These are phyloP conservation scores for Cryptococcus jaspeensis DNA, from an alignment of 1,284 basidiomycete genomes.

Conservation along the genomic window DNA sequence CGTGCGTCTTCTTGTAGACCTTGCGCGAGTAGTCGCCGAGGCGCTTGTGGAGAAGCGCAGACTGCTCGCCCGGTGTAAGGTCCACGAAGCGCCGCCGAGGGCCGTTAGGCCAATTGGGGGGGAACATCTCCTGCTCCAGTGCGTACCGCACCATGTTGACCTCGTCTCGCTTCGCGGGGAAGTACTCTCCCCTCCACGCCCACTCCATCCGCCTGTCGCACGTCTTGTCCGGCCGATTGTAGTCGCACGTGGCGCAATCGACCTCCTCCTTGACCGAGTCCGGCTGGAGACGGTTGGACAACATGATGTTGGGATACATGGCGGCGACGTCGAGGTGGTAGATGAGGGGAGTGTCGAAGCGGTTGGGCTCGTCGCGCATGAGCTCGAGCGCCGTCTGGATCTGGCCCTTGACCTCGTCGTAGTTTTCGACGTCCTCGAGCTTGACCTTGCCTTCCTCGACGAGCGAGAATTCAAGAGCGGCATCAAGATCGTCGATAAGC, in stretches of 20 bases:
- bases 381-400: slow-evolving; percentile 78
- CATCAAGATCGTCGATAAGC: slow-evolving; percentile 93
- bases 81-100: slow-evolving; percentile 81
- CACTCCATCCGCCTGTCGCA: slow-evolving; percentile 94
- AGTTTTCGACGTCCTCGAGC: slow-evolving; percentile 88
- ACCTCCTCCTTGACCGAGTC: slow-evolving; percentile 98
- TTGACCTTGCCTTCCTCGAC: slow-evolving; percentile 79
- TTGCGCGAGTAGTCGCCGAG: slow-evolving; percentile 98
- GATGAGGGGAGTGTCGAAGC: slow-evolving; percentile 89
- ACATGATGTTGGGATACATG: slow-evolving; percentile 99
- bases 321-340: slow-evolving; percentile 99
- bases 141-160: slow-evolving; percentile 99
- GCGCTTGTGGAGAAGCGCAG: slow-evolving; percentile 90
- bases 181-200: slow-evolving; percentile 99
- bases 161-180: slow-evolving; percentile 96
- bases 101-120: slow-evolving; percentile 70
- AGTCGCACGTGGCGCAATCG: slow-evolving; percentile 97
- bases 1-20: slow-evolving; percentile 99
- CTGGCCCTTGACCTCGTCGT: slow-evolving; percentile 82
- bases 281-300: slow-evolving; percentile 97
- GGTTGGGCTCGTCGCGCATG: slow-evolving; percentile 87
- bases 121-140: slow-evolving; percentile 90
- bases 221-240: slow-evolving; percentile 90
- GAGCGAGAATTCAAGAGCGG: slow-evolving; percentile 85
- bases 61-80: slow-evolving; percentile 81